These are phyloP conservation scores for Fusarium sp. DNA, from an alignment of 2,329 filamentous ascomycete genomes.

Conservation along the genomic window DNA sequence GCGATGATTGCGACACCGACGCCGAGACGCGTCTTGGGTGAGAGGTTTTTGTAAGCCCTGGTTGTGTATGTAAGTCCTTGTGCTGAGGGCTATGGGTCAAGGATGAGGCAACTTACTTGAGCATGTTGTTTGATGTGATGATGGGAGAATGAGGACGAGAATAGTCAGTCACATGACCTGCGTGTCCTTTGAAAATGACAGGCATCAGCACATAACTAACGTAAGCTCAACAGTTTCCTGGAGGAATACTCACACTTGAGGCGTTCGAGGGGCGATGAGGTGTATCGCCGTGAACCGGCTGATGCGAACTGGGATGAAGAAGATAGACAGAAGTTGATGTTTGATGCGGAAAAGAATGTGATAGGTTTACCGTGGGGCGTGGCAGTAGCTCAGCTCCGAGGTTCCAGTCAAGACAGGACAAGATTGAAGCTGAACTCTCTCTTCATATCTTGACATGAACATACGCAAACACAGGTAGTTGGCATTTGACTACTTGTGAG, in stretches of 20 bases:
- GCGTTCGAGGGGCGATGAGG: background rate
- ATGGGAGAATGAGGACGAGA: background rate
- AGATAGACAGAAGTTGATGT: conserved; percentile 13
- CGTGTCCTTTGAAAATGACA: background rate
- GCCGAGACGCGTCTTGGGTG: conserved; percentile 74
- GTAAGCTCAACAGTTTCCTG: background rate
- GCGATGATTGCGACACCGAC: conserved; percentile 80
- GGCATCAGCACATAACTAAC: background rate
- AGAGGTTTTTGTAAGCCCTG: conserved; percentile 77
- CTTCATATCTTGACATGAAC: background rate
- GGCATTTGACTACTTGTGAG: background rate
- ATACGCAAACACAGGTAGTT: background rate
- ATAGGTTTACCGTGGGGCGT: conserved; percentile 12
- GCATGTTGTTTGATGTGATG: conserved; percentile 24
- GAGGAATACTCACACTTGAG: background rate
- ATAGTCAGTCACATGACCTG: conserved; percentile 1
- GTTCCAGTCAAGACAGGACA: background rate
- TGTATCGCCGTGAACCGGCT: background rate
- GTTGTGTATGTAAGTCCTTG: background rate
- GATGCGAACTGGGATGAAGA: conserved; percentile 11
- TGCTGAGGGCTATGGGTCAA: background rate
- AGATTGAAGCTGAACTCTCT: background rate
- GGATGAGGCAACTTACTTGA: conserved; percentile 27
- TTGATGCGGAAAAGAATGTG: conserved; percentile 5
- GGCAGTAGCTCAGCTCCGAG: background rate